Evolutionary conservation across 176 grass and related monocot genomes (phyloP).

Genomic region (Oryza glaberrima): DNA sequence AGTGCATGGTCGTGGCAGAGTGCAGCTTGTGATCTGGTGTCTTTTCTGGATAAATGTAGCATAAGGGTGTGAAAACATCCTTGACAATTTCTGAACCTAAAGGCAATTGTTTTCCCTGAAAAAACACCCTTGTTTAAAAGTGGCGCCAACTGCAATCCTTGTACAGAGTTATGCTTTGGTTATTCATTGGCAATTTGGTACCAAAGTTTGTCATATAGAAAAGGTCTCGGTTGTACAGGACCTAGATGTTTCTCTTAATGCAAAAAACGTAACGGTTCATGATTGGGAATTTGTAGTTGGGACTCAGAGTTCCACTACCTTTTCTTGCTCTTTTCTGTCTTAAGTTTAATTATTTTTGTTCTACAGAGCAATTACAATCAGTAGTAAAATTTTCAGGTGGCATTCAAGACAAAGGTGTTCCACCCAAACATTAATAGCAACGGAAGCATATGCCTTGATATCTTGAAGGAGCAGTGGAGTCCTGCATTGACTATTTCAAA

Average conservation of each 20-base stretch:
- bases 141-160: neutral
- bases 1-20: neutral
- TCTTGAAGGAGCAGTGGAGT: conserved; percentile 68
- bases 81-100: neutral
- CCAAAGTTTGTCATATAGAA: neutral
- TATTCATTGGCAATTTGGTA: neutral
- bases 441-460: conserved; percentile 72
- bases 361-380: conserved; percentile 4
- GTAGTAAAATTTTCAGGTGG: conserved; percentile 3
- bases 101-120: neutral
- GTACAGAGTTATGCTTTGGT: neutral
- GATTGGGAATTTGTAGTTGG: neutral
- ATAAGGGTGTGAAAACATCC: neutral
- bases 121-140: neutral
- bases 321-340: neutral
- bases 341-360: neutral
- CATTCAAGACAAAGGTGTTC: conserved; percentile 60
- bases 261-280: neutral
- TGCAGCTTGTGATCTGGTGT: neutral
- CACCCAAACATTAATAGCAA: conserved; percentile 75
- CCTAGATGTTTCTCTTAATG: neutral
- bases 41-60: neutral
- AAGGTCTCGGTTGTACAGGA: neutral
- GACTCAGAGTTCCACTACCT: neutral
- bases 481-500: conserved; percentile 69